Conservation (phyloP, 1,139 yeast genomes). For the Taphrina deformans region DNA sequence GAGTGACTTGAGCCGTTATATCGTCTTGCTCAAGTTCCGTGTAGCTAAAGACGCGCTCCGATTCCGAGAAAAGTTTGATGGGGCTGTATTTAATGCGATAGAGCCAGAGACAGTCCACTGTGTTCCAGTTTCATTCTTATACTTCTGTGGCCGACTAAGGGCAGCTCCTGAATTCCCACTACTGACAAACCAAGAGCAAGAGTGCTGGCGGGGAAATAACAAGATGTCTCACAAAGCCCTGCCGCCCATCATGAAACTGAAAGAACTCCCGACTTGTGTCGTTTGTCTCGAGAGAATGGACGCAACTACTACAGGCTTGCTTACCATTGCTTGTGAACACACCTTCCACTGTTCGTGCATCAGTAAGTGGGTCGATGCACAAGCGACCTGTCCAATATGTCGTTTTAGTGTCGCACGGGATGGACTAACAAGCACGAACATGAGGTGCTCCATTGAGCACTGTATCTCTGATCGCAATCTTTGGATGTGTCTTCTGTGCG, state of each 20-base stretch:
- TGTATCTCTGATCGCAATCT: conserved; percentile 69
- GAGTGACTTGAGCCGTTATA: conserved; percentile 65
- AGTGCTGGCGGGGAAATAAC: neutral
- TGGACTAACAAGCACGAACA: conserved; percentile 36
- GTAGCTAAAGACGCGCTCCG: conserved; percentile 56
- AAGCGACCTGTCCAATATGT: conserved; percentile 77
- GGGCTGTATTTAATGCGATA: conserved; percentile 76
- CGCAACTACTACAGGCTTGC: conserved; percentile 71
- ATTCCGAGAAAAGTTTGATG: conserved; percentile 69
- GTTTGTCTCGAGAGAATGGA: conserved; percentile 92
- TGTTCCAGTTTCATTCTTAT: conserved; percentile 64
- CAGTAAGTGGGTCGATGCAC: conserved; percentile 74
- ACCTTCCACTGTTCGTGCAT: conserved; percentile 90
- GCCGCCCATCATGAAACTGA: conserved; percentile 46
- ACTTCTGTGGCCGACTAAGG: conserved; percentile 46
- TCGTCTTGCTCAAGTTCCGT: conserved; percentile 75
- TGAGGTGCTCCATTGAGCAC: conserved; percentile 46
- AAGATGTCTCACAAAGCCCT: conserved; percentile 39
- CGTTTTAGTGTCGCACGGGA: conserved; percentile 60
- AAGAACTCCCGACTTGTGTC: conserved; percentile 88
- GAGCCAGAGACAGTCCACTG: conserved; percentile 87
- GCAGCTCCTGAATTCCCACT: conserved; percentile 55
- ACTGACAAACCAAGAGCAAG: conserved; percentile 43
- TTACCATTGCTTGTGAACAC: conserved; percentile 90
- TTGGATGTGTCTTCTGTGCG: conserved; percentile 91